Evolutionary conservation across 108 stramenopile genomes (phyloP), one percentile per base, ranked within the genome.

Genomic region (Pseudonitzschia delicatissima): DNA sequence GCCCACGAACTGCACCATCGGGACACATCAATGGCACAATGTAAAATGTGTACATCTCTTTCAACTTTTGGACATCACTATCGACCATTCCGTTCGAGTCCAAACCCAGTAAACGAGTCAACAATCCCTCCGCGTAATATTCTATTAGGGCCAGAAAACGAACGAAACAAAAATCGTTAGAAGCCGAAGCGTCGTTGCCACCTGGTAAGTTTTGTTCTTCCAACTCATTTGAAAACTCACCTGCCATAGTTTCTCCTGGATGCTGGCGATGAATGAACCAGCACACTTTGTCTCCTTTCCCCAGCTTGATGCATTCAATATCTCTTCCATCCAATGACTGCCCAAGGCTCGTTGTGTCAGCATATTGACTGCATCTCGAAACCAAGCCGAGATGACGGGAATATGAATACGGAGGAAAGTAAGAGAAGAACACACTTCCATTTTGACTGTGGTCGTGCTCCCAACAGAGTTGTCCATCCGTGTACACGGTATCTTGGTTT

Each of bases 1-100:
- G 77, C 13, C 94, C 94, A 49, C 71, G 70, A 0, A 82, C 82
- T 11, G 73, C 73, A n/a, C 94, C 94, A 79, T 95, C 94, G 1
- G 88, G 91, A 66, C 81, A 82, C 73, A 95, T 90, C 69, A 85
- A 89, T 5, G 94, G 94, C 4, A 95, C 88, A 66, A 95, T 84
- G 77, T 87, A 80, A 66, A 95, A 87, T 9, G 86, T 88, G 68
- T 83, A 91, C 62, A 72, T 57, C 25, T 81, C 66, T 18, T 75
- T 64, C 4, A 74, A 69, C 17, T 76, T 72, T 47, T 69, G 15
- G 2, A 86, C 81, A 57, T 93, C 87, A 7, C 64, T 71, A 45
- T 60, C 65, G 11, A 60, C 58, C 53, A 76, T 61, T 6, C 71
- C 71, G 21, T 76, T 61, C 6, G 77, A 66, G 28, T 78, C 74